Evolutionary conservation across 495 filamentous ascomycete species (phyloP).

Genomic region (Lentithecium fluviatile): DNA sequence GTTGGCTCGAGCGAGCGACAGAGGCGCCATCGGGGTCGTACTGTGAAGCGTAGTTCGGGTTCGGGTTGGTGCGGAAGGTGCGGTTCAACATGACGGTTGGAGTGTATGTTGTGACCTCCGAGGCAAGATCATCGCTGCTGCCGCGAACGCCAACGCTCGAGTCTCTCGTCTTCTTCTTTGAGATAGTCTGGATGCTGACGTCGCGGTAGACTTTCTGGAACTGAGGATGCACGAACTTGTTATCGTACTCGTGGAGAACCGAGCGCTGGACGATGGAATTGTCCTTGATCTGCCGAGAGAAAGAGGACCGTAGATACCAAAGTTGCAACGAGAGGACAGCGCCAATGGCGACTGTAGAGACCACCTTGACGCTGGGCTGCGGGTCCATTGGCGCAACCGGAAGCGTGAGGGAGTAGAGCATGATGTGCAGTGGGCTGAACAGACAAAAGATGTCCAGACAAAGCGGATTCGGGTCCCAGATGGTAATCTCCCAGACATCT

Average conservation of each 20-base stretch:
- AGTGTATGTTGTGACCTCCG: slow-evolving; percentile 65
- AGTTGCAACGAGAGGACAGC: slow-evolving; percentile 76
- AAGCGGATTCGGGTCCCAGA: slow-evolving; percentile 90
- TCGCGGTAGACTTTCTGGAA: slow-evolving; percentile 78
- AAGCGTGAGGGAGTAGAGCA: slow-evolving; percentile 84
- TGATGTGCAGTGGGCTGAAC: slow-evolving; percentile 87
- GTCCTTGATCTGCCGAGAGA: slow-evolving; percentile 84
- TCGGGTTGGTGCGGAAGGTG: slow-evolving; percentile 82
- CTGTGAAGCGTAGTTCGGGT: slow-evolving; percentile 80
- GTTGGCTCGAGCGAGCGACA: slow-evolving; percentile 15
- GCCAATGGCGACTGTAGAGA: slow-evolving; percentile 72
- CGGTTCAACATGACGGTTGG: slow-evolving; percentile 76
- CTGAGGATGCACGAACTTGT: slow-evolving; percentile 89
- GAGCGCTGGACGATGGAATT: slow-evolving; percentile 79
- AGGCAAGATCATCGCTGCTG: slow-evolving; percentile 43
- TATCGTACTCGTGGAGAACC: slow-evolving; percentile 93
- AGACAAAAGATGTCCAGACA: slow-evolving; percentile 80
- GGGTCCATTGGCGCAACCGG: slow-evolving; percentile 73
- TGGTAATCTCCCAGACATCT: slow-evolving; percentile 91
- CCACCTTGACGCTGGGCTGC: slow-evolving; percentile 77
- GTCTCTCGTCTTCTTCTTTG: slow-evolving; percentile 26
- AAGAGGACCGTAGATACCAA: slow-evolving; percentile 63
- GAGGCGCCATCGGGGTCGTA: slow-evolving; percentile 64
- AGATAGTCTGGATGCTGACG: slow-evolving; percentile 67
- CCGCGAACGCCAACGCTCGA: slow-evolving; percentile 29